Conservation (phyloP, 2,329 filamentous ascomycete species). For the Fusarium nurragi region DNA sequence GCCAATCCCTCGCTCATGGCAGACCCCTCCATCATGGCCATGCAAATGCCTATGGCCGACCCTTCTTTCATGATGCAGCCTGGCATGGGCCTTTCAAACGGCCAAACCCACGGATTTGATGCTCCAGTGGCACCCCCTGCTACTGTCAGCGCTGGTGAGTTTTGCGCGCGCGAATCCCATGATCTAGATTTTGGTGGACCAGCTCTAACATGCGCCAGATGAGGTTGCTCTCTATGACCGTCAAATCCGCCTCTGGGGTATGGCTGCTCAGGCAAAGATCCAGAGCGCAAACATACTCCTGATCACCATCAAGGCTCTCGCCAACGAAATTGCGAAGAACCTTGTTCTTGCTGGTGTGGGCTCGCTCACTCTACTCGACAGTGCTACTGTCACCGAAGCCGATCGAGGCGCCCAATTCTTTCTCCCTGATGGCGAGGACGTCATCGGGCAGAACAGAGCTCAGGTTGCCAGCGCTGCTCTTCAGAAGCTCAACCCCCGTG, state of each 20-base stretch:
- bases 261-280: slow-evolving; percentile 92
- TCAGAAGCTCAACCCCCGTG: slow-evolving; percentile 88
- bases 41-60: slow-evolving; percentile 42
- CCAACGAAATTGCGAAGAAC: slow-evolving; percentile 97
- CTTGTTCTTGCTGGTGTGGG: slow-evolving; percentile 93
- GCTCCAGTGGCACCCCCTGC: slow-evolving; percentile 36
- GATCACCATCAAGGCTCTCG: slow-evolving; percentile 86
- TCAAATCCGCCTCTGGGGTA: slow-evolving; percentile 96
- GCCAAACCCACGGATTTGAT: slow-evolving; percentile 41
- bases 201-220: slow-evolving; percentile 61
- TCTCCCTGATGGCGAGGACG: slow-evolving; percentile 69
- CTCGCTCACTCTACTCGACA: slow-evolving; percentile 88
- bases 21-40: slow-evolving; percentile 41
- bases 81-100: slow-evolving; percentile 46
- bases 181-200: not conserved
- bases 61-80: slow-evolving; percentile 47
- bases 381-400: slow-evolving; percentile 76
- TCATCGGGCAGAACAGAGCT: slow-evolving; percentile 85
- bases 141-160: slow-evolving; percentile 50
- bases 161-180: not conserved
- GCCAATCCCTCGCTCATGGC: slow-evolving; percentile 39
- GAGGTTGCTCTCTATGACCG: slow-evolving; percentile 98
- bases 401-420: slow-evolving; percentile 89
- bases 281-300: slow-evolving; percentile 90
- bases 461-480: slow-evolving; percentile 81